phyloP scores from a whole-genome alignment of 2,329 filamentous ascomycete genomes.

The Exophiala mesophila region DNA sequence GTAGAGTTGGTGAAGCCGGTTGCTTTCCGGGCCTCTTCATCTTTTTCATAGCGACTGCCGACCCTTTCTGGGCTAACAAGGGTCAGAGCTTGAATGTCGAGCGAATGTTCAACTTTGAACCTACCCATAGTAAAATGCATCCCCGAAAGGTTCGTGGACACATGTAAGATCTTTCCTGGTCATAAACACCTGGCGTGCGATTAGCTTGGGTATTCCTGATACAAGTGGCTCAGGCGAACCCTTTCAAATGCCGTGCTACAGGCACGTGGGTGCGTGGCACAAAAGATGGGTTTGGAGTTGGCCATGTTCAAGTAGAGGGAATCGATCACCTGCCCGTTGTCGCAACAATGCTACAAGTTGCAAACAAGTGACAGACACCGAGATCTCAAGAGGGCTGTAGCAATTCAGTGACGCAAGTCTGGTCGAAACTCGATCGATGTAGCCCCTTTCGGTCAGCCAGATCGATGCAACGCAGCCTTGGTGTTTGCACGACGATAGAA shows the following conservation, averaged over 20 bases:
- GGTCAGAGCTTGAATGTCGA: too few relatives aligned
- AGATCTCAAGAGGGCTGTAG: too few relatives aligned
- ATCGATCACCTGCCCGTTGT: too few relatives aligned
- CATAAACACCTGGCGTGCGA: constrained; percentile 75
- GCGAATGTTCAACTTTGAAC: too few relatives aligned
- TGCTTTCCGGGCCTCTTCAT: constrained; percentile 47
- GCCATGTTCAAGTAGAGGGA: constrained; percentile 25
- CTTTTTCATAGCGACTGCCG: constrained; percentile 69
- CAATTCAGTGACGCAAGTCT: too few relatives aligned
- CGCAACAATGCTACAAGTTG: constrained; percentile 23
- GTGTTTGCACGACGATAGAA: too few relatives aligned
- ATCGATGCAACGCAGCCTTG: too few relatives aligned
- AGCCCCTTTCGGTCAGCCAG: too few relatives aligned
- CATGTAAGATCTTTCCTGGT: constrained; percentile 79
- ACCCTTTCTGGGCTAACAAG: constrained; percentile 72
- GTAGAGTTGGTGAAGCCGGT: constrained; percentile 43
- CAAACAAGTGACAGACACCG: too few relatives aligned
- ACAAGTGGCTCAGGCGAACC: constrained; percentile 49
- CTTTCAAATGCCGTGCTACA: constrained; percentile 97
- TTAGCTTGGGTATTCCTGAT: constrained; percentile 9
- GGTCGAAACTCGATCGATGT: too few relatives aligned
- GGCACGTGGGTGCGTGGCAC: constrained; percentile 87
- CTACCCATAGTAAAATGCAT: constrained; percentile 73
- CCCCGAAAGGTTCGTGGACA: constrained; percentile 93
- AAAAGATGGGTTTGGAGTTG: constrained; percentile 71